Evolutionary conservation across 768 basidiomycete genomes (phyloP).

Genomic region (Kwoniella dejecticola): DNA sequence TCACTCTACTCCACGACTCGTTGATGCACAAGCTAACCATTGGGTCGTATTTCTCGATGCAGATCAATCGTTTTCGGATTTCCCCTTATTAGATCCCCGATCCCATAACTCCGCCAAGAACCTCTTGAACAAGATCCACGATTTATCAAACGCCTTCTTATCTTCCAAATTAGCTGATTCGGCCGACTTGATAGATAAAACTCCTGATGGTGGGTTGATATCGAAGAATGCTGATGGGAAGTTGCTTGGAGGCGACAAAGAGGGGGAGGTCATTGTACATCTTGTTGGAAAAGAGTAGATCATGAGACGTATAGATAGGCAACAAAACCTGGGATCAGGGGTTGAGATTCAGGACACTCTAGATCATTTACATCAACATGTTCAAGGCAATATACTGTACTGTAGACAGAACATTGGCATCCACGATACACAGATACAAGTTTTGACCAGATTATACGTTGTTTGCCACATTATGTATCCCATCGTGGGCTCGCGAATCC

Average conservation of each 20-base stretch:
- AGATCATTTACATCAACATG: too few species aligned
- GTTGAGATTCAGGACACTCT: too few species aligned
- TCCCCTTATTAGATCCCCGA: slow-evolving; percentile 45
- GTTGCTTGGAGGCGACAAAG: slow-evolving; percentile 31
- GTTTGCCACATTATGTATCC: too few species aligned
- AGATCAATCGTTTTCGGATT: slow-evolving; percentile 54
- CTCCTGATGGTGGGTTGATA: slow-evolving; percentile 35
- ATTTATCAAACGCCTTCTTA: slow-evolving; percentile 42
- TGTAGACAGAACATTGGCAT: too few species aligned
- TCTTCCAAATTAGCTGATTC: slow-evolving; percentile 18
- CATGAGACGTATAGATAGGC: too few species aligned
- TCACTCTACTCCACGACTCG: too few species aligned
- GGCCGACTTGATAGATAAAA: slow-evolving; percentile 28
- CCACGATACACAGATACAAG: slow-evolving; percentile 8
- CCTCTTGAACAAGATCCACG: slow-evolving; percentile 39
- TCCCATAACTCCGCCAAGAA: slow-evolving; percentile 16
- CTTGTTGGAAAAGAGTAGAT: slow-evolving; percentile 24
- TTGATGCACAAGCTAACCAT: too few species aligned
- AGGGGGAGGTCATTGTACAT: slow-evolving; percentile 48
- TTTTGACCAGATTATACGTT: background rate
- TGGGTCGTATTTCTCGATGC: background rate
- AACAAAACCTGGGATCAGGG: too few species aligned
- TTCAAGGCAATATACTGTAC: background rate
- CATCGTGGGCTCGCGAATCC: too few species aligned
- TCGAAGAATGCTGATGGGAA: slow-evolving; percentile 34